Conservation (phyloP, 2,329 filamentous ascomycete species). For the Chalara sp. region DNA sequence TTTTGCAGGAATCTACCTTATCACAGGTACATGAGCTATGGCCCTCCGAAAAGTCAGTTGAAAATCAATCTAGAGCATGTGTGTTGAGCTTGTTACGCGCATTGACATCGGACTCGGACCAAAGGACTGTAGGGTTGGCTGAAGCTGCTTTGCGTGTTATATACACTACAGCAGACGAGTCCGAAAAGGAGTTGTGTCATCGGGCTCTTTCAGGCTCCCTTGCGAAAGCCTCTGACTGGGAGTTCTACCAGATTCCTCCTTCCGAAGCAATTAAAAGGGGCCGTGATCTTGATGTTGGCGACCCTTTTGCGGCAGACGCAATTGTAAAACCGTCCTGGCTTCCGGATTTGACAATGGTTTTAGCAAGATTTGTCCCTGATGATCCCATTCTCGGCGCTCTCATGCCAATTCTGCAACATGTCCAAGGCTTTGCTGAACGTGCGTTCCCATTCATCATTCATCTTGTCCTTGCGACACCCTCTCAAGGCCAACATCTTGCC, state of each 20-base stretch:
- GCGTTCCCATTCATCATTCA: constrained; percentile 83
- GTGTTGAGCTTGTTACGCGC: constrained; percentile 56
- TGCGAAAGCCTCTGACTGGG: constrained; percentile 49
- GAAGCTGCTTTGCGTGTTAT: constrained; percentile 53
- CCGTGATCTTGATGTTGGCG: neutral
- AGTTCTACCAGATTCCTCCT: constrained; percentile 45
- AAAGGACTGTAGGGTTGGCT: constrained; percentile 49
- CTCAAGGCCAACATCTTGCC: constrained; percentile 51
- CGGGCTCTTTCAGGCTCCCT: constrained; percentile 45
- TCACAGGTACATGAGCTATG: constrained; percentile 34
- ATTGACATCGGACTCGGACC: constrained; percentile 52
- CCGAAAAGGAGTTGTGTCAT: constrained; percentile 35
- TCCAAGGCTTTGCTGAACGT: constrained; percentile 64
- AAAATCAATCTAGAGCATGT: constrained; percentile 54
- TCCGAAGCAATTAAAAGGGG: constrained; percentile 35
- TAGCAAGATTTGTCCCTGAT: constrained; percentile 51
- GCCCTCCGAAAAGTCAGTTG: constrained; percentile 16
- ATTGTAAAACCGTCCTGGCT: constrained; percentile 52
- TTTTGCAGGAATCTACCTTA: constrained; percentile 54
- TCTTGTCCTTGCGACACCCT: constrained; percentile 64
- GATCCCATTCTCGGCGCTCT: constrained; percentile 67
- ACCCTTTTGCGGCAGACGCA: constrained; percentile 14
- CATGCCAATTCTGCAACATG: constrained; percentile 54
- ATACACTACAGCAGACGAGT: constrained; percentile 40
- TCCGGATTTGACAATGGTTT: constrained; percentile 49